A percentile compares a stretch with the other conserved stretches of the same genome.
Evolutionary conservation across 2,329 filamentous ascomycete genomes (phyloP).

Genomic region (Pseudogymnoascus sp.): DNA sequence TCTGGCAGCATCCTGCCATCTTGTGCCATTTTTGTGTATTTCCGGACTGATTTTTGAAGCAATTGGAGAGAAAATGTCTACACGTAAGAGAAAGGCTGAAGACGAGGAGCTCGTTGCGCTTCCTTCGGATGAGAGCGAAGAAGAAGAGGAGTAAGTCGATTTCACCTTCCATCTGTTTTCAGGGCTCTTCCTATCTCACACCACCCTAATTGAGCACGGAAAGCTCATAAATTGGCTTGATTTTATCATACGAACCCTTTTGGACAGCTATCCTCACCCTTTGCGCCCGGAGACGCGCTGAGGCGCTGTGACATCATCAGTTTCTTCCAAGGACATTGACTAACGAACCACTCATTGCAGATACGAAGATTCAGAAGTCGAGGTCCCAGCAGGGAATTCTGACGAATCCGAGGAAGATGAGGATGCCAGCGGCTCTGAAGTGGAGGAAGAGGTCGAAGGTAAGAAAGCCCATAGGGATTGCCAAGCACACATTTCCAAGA

Average conservation of each 20-base stretch:
- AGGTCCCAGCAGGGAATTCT: slow-evolving; percentile 28
- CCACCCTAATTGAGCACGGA: not conserved
- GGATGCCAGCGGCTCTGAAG: slow-evolving; percentile 17
- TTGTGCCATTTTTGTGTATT: not conserved
- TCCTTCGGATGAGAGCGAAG: slow-evolving; percentile 25
- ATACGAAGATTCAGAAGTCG: slow-evolving; percentile 29
- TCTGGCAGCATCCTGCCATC: not conserved
- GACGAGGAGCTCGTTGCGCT: slow-evolving; percentile 27
- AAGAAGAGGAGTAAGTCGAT: slow-evolving; percentile 25
- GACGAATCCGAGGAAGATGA: slow-evolving; percentile 31
- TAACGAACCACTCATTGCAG: slow-evolving; percentile 17
- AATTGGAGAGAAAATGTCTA: slow-evolving; percentile 5
- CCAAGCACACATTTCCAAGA: not conserved
- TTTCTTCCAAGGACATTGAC: slow-evolving; percentile 15
- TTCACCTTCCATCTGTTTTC: not conserved
- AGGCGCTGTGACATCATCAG: slow-evolving; percentile 1
- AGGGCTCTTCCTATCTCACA: not conserved
- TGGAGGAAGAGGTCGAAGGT: slow-evolving; percentile 19
- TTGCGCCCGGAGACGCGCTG: not conserved
- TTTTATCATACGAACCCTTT: not conserved
- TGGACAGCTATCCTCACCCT: not conserved
- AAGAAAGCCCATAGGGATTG: slow-evolving; percentile 3
- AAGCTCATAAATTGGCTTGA: not conserved
- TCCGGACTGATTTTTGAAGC: not conserved
- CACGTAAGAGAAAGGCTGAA: slow-evolving; percentile 22